Evolutionary conservation across 1,139 yeast genomes (phyloP).

Genomic region (Chernovozyma sophiae-reginae): DNA sequence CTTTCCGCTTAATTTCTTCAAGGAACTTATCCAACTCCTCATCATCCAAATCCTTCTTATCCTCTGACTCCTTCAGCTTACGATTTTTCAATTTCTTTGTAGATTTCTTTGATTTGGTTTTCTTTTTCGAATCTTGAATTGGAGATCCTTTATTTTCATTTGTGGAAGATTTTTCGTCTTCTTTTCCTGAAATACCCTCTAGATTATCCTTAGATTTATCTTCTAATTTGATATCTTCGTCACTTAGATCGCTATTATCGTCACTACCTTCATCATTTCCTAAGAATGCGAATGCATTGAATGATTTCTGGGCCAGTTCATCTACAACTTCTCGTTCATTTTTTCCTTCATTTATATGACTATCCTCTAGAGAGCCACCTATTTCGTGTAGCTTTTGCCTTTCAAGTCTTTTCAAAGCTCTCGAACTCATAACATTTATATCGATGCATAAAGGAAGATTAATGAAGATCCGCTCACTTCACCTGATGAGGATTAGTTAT

Average conservation of each 20-base stretch:
- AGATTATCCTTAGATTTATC: too few species aligned
- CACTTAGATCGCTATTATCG: conserved; percentile 12
- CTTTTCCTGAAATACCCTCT: too few species aligned
- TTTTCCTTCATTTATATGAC: too few species aligned
- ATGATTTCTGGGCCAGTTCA: conserved; percentile 17
- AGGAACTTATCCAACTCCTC: conserved; percentile 41
- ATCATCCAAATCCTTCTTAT: conserved; percentile 17
- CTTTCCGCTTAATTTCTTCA: conserved; percentile 30
- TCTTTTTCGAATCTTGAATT: too few species aligned
- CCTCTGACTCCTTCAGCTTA: conserved; percentile 4
- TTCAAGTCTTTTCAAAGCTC: conserved; percentile 56
- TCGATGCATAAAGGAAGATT: too few species aligned
- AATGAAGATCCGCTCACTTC: too few species aligned
- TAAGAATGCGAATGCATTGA: conserved; percentile 55
- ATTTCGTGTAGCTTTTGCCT: conserved; percentile 33
- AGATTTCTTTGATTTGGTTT: too few species aligned
- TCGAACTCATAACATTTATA: conserved; percentile 70
- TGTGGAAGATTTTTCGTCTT: too few species aligned
- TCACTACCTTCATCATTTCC: conserved; percentile 31
- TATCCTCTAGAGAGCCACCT: conserved; percentile 7
- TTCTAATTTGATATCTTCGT: conserved; percentile 9
- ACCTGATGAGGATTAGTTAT: too few species aligned
- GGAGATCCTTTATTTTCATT: too few species aligned
- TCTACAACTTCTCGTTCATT: conserved; percentile 8
- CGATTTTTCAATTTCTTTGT: conserved; percentile 6